Evolutionary conservation across 2,329 filamentous ascomycete species (phyloP).

Genomic region (Lizonia empirigonia): DNA sequence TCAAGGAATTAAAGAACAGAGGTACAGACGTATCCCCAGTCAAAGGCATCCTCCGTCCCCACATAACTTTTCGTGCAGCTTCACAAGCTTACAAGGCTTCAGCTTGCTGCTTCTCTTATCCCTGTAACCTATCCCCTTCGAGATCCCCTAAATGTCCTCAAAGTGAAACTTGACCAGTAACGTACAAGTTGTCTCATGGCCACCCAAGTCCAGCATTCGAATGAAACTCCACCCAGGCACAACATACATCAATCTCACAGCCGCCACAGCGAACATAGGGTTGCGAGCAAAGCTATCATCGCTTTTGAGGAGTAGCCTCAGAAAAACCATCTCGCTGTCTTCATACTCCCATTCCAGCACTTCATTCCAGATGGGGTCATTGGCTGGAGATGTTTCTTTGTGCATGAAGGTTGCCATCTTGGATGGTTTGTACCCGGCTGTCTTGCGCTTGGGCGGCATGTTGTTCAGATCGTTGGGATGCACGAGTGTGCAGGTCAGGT

Average conservation of each 20-base stretch:
- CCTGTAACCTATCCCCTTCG: not conserved
- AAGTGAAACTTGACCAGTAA: constrained; percentile 67
- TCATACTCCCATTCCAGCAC: constrained; percentile 70
- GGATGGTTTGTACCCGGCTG: constrained; percentile 64
- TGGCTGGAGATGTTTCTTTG: constrained; percentile 63
- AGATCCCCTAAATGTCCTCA: constrained; percentile 21
- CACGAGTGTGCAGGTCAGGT: constrained; percentile 68
- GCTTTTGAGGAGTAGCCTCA: constrained; percentile 70
- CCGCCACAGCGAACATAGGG: constrained; percentile 65
- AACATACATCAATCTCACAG: constrained; percentile 65
- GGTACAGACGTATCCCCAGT: not conserved
- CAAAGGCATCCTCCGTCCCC: not conserved
- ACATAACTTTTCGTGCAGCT: not conserved
- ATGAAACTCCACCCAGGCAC: constrained; percentile 67
- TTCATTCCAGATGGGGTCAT: constrained; percentile 70
- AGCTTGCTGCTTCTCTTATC: not conserved
- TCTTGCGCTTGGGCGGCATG: constrained; percentile 66
- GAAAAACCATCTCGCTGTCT: constrained; percentile 68
- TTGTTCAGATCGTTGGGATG: constrained; percentile 60
- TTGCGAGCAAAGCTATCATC: constrained; percentile 68
- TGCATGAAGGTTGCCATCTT: constrained; percentile 62
- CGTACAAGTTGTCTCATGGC: constrained; percentile 66
- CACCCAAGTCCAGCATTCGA: constrained; percentile 68
- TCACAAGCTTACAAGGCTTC: constrained; percentile 1
- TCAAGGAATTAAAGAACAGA: too few species aligned